Base-by-base conservation (phyloP, 331 rosid species). In the Saraca asoca region DNA sequence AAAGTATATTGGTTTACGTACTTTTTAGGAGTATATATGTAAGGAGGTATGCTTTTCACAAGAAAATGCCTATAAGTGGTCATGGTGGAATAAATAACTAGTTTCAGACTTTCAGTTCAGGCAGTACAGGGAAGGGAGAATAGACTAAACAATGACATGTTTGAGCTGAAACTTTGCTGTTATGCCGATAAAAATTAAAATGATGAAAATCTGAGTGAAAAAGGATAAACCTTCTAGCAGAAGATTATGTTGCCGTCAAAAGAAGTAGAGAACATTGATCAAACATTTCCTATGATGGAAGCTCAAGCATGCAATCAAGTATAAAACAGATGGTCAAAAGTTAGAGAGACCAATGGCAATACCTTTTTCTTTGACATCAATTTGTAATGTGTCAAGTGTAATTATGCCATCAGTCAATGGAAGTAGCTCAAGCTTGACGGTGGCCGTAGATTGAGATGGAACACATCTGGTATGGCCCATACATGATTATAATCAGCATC, bases 311-410 rank as follows among this genome's bases (percentile, higher is more conserved):
- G 74, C 69, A 70, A 16, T 24, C 64, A 29, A 68, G 53, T 24
- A 41, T 31, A 34, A 18, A 57, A 52, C 51, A n/a, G 16, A 58
- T 11, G 20, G 64, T 42, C 35, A 69, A 72, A 54, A 35, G 19
- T 6, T 46, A 49, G 29, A 37, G 33, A 24, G 31, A 24, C 31
- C 31, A 24, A 29, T 44, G 35, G 43, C 2, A 12, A 16, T 71
- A 90, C 99, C 99, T 83, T 88, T 94, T 78, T 85, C 97, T 81
- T 86, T 81, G 72, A 90, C 96, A 70, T 85, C 82, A 78, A 94
- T 83, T 70, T 90, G 97, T 58, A 94, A 64, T 6, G 97, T 78
- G 78, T 94, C 96, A n/a, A 94, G 84, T 0, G 86, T 83, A 78
- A 94, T 90, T 76, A 90, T 83, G 74, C 96, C 99, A 77, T 85